A percentile compares a stretch with the other conserved stretches of the same genome.
These are phyloP conservation scores for Boletus tomentosulus DNA, from an alignment of 768 basidiomycete genomes.

Conservation along the genomic window DNA sequence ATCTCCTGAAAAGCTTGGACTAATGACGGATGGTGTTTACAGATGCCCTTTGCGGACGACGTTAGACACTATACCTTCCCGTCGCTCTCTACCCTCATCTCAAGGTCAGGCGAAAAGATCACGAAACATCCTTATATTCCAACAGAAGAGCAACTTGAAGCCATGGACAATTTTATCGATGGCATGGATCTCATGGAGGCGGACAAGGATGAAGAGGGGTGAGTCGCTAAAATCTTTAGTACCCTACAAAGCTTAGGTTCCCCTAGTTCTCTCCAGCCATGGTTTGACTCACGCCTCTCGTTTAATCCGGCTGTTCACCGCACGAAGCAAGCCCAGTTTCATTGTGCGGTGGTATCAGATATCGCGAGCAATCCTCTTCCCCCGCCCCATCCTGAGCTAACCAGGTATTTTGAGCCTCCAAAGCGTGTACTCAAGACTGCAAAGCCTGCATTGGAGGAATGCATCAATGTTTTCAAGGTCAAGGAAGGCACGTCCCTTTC, in stretches of 20 bases:
- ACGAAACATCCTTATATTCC: constrained; percentile 80
- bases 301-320: constrained; percentile 91
- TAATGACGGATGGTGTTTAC: background rate
- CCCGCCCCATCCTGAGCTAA: constrained; percentile 80
- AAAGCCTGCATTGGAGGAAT: constrained; percentile 50
- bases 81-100: constrained; percentile 67
- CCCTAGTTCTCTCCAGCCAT: constrained; percentile 54
- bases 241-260: constrained; percentile 1
- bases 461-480: constrained; percentile 67
- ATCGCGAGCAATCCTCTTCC: constrained; percentile 71
- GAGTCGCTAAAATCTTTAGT: constrained; percentile 14
- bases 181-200: constrained; percentile 81
- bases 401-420: constrained; percentile 83
- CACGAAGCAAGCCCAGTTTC: constrained; percentile 90
- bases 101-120: constrained; percentile 69
- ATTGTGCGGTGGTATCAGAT: constrained; percentile 75
- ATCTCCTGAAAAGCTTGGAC: background rate
- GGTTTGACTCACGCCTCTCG: constrained; percentile 75
- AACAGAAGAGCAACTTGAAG: constrained; percentile 67
- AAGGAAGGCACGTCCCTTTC: constrained; percentile 55
- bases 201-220: constrained; percentile 77
- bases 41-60: constrained; percentile 98
- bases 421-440: constrained; percentile 60
- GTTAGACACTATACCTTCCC: constrained; percentile 84
- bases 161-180: constrained; percentile 87